Conservation (phyloP, 2,329 filamentous ascomycete species). For the Monascus ruber region DNA sequence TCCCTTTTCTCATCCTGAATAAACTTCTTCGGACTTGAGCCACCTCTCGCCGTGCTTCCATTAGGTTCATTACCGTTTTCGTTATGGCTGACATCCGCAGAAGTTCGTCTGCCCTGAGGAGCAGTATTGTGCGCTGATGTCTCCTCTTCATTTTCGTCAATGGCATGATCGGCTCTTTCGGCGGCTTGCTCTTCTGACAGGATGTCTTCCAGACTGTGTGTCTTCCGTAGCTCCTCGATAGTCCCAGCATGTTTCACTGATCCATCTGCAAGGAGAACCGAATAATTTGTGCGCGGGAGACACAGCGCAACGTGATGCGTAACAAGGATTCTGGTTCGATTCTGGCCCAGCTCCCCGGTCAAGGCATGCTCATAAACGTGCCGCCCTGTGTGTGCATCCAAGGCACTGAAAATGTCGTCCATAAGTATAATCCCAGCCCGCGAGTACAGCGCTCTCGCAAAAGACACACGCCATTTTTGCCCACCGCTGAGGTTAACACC, state of each 20-base stretch:
- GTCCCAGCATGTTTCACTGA: slow-evolving; percentile 49
- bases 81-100: slow-evolving; percentile 1
- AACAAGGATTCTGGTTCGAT: slow-evolving; percentile 62
- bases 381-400: slow-evolving; percentile 65
- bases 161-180: slow-evolving; percentile 25
- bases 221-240: slow-evolving; percentile 42
- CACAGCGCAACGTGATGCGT: slow-evolving; percentile 66
- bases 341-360: slow-evolving; percentile 56
- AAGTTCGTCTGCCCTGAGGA: slow-evolving; percentile 3
- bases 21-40: slow-evolving; percentile 48
- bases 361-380: slow-evolving; percentile 66
- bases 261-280: slow-evolving; percentile 59
- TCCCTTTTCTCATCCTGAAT: slow-evolving; percentile 63
- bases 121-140: slow-evolving; percentile 7
- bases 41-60: slow-evolving; percentile 6
- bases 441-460: slow-evolving; percentile 67
- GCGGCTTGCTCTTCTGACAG: slow-evolving; percentile 27
- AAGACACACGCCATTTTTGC: slow-evolving; percentile 67
- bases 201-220: slow-evolving; percentile 24
- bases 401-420: slow-evolving; percentile 68
- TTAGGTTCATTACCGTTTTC: slow-evolving; percentile 8
- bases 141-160: slow-evolving; percentile 5
- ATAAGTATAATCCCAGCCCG: slow-evolving; percentile 61
- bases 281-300: slow-evolving; percentile 55
- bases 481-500: slow-evolving; percentile 73